Evolutionary conservation across 352 stramenopile species (phyloP), one percentile per base, ranked within the genome.

Genomic region (Pythium dissotocum): DNA sequence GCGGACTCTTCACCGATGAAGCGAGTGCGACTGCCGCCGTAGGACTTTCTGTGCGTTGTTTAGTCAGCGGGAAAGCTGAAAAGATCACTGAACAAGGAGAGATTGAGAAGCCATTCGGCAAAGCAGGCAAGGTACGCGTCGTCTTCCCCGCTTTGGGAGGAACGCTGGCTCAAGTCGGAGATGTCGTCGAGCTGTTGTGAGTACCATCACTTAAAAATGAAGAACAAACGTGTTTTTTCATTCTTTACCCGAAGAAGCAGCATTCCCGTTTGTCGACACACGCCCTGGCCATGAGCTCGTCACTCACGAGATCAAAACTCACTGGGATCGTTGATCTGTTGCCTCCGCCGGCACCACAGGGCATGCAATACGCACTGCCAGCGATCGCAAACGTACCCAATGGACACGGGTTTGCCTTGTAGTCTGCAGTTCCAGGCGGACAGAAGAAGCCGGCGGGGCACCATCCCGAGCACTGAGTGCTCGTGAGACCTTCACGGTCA

Each of bases 101-200:
- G 26, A 82, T 92, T 40, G 83, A 91, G 32, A 90, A 89, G 46
- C 76, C 83, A 18, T 94, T 94, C 49, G 86, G 86, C 4, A 94
- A 92, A 48, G 83, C 81, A 32, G 86, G 86, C 10, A 92, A 94
- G 63, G 79, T 94, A 5, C 80, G 86, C 18, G 75, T 92, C 12
- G 48, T 65, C 8, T 91, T 91, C 54, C 33, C 63, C 30, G 46
- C 10, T 2, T 73, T 72, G 48, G 77, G 77, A 16, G 85, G 85
- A 9, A 93, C 85, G 12, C 61, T 65, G 6, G 82, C 72, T 0
- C 78, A 86, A 61, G 64, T 79, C 2, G 79, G 79, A 21, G 78
- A 87, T 33, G 14, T n/a, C 0, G 63, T 91, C 14, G 44, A 70
- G 18, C 51, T 89, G 8, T 35, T 69, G 42, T 63, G 26, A 26